Evolutionary conservation across 345 rosid genomes (phyloP).

Genomic region (Bruguiera gymnorhiza): DNA sequence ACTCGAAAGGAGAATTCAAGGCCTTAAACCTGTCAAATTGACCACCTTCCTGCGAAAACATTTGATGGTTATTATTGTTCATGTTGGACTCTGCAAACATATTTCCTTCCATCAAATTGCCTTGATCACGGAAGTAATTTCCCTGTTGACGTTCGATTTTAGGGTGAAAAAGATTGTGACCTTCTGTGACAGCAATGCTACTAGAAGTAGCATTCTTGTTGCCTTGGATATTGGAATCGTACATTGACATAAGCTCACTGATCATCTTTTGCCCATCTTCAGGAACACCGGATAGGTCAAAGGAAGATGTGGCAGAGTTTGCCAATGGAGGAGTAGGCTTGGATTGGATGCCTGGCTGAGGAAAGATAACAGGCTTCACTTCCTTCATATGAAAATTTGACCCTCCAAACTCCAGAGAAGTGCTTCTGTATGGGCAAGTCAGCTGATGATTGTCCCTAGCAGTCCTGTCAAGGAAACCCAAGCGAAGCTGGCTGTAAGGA

Average conservation of each 20-base stretch:
- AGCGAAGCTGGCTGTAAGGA: slow-evolving; percentile 53
- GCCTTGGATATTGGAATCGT: slow-evolving; percentile 58
- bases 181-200: slow-evolving; percentile 36
- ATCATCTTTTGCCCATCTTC: slow-evolving; percentile 94
- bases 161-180: slow-evolving; percentile 41
- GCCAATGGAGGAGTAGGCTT: slow-evolving; percentile 36
- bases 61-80: slow-evolving; percentile 37
- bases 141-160: slow-evolving; percentile 57
- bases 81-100: slow-evolving; percentile 58
- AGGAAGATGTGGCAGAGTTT: slow-evolving; percentile 38
- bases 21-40: slow-evolving; percentile 48
- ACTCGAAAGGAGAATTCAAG: slow-evolving; percentile 44
- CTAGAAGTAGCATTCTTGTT: slow-evolving; percentile 36
- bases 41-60: slow-evolving; percentile 44
- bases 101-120: slow-evolving; percentile 46
- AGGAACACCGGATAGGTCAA: slow-evolving; percentile 80
- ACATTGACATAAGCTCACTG: slow-evolving; percentile 75
- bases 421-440: slow-evolving; percentile 49
- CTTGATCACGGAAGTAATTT: slow-evolving; percentile 42
- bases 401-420: slow-evolving; percentile 48
- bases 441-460: slow-evolving; percentile 78
- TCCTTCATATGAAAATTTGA: slow-evolving; percentile 67
- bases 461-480: slow-evolving; percentile 67
- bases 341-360: slow-evolving; percentile 49
- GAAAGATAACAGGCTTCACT: slow-evolving; percentile 68